Evolutionary conservation across 2,329 filamentous ascomycete genomes (phyloP).

Genomic region (Magnaporthales sp.): DNA sequence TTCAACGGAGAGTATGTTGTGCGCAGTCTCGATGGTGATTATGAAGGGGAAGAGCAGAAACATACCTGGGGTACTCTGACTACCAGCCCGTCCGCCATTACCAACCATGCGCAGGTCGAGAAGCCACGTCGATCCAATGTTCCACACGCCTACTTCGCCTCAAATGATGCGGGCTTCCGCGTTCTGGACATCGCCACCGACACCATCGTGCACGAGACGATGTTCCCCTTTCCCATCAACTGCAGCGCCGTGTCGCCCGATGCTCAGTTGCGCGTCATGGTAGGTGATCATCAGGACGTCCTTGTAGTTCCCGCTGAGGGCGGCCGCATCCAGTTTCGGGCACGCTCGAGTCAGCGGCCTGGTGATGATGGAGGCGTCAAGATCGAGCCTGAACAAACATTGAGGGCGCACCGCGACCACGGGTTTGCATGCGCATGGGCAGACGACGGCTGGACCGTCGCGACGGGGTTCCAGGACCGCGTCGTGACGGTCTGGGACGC

Average conservation of each 20-base stretch:
- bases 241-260: conserved; percentile 66
- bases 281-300: conserved; percentile 59
- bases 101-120: conserved; percentile 56
- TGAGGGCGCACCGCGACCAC: conserved; percentile 59
- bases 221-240: conserved; percentile 58
- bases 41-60: conserved; percentile 16
- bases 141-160: conserved; percentile 51
- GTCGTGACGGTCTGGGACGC: conserved; percentile 70
- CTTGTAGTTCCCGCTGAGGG: conserved; percentile 63
- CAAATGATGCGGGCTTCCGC: conserved; percentile 52
- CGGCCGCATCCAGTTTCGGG: conserved; percentile 18
- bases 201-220: conserved; percentile 41
- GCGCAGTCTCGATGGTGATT: conserved; percentile 31
- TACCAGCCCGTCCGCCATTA: conserved; percentile 43
- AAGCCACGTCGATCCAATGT: conserved; percentile 38
- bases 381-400: conserved; percentile 34
- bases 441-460: conserved; percentile 65
- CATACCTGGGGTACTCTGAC: conserved; percentile 39
- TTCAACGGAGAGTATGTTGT: conserved; percentile 49
- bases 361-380: not conserved
- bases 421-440: conserved; percentile 77
- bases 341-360: conserved; percentile 17
- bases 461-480: conserved; percentile 70
- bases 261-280: conserved; percentile 60
- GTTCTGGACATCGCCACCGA: conserved; percentile 51